Percentiles rank a stretch among this genome's conserved stretches.
Evolutionary conservation across 129 eudicot genomes (phyloP).

Genomic region (Apium graveolens): DNA sequence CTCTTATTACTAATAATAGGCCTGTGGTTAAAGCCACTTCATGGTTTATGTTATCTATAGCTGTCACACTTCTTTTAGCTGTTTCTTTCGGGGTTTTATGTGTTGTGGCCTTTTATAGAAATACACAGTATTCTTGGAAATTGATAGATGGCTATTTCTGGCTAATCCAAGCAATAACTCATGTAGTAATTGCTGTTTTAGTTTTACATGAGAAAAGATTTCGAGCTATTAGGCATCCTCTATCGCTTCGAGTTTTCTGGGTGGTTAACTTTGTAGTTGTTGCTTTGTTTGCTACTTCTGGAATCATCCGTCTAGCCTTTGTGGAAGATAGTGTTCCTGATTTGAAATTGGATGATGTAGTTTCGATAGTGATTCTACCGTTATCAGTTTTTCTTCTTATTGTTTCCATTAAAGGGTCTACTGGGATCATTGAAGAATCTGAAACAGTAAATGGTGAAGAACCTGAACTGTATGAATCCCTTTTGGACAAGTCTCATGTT

Average conservation of each 20-base stretch:
- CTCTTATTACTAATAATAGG: slow-evolving; percentile 27
- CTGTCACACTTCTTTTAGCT: slow-evolving; percentile 30
- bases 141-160: slow-evolving; percentile 51
- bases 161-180: slow-evolving; percentile 54
- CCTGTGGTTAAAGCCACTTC: slow-evolving; percentile 19
- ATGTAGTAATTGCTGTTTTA: slow-evolving; percentile 35
- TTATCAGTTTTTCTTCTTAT: slow-evolving; percentile 43
- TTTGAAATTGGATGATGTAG: slow-evolving; percentile 38
- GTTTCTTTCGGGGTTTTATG: slow-evolving; percentile 24
- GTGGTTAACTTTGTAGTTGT: slow-evolving; percentile 26
- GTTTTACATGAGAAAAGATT: slow-evolving; percentile 66
- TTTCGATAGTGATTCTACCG: slow-evolving; percentile 29
- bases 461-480: slow-evolving; percentile 26
- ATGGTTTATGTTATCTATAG: slow-evolving; percentile 46
- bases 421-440: slow-evolving; percentile 39
- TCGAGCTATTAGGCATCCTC: slow-evolving; percentile 46
- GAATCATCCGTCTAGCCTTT: slow-evolving; percentile 35
- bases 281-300: slow-evolving; percentile 38
- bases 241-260: slow-evolving; percentile 56
- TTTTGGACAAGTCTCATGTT: slow-evolving; percentile 28
- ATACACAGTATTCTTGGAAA: slow-evolving; percentile 33
- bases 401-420: slow-evolving; percentile 49
- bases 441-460: slow-evolving; percentile 20
- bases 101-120: slow-evolving; percentile 28
- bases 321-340: slow-evolving; percentile 7